Evolutionary conservation across 768 basidiomycete genomes (phyloP).

Genomic region (Clitopilus hobsonii): DNA sequence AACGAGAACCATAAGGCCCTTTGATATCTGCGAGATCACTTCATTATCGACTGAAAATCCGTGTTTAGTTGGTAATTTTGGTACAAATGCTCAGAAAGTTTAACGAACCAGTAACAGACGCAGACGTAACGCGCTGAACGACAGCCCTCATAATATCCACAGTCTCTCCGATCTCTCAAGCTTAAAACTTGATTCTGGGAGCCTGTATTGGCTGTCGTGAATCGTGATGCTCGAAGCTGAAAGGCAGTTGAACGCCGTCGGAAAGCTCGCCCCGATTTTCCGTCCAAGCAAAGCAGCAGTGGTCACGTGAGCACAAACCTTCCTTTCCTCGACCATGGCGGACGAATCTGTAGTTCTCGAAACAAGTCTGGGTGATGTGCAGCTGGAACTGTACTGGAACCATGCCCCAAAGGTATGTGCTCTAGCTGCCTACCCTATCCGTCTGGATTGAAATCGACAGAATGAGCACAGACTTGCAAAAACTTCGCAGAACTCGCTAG

Average conservation of each 20-base stretch:
- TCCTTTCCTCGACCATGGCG: slow-evolving; percentile 9
- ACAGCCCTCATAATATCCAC: slow-evolving; percentile 92
- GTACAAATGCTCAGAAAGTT: too few species aligned
- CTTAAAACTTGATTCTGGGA: neutral
- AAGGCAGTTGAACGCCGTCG: neutral
- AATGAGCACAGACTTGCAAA: slow-evolving; percentile 70
- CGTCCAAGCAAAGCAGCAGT: neutral
- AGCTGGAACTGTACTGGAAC: slow-evolving; percentile 89
- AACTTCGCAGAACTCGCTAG: slow-evolving; percentile 93
- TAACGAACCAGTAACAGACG: slow-evolving; percentile 73
- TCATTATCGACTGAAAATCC: slow-evolving; percentile 62
- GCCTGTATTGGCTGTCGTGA: neutral
- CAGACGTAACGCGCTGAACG: slow-evolving; percentile 77
- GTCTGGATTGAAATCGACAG: slow-evolving; percentile 13
- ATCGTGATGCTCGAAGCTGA: neutral
- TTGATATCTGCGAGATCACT: slow-evolving; percentile 76
- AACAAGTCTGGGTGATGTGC: slow-evolving; percentile 82
- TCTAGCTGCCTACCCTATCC: slow-evolving; percentile 9
- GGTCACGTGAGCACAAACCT: neutral
- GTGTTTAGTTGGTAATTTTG: neutral
- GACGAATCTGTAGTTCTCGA: slow-evolving; percentile 68
- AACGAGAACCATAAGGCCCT: slow-evolving; percentile 85
- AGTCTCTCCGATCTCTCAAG: too few species aligned
- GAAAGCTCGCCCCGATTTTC: neutral
- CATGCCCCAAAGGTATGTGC: slow-evolving; percentile 73